phyloP scores from a whole-genome alignment of 2,329 filamentous ascomycete species.

The Thermothelomyces thermophilus region DNA sequence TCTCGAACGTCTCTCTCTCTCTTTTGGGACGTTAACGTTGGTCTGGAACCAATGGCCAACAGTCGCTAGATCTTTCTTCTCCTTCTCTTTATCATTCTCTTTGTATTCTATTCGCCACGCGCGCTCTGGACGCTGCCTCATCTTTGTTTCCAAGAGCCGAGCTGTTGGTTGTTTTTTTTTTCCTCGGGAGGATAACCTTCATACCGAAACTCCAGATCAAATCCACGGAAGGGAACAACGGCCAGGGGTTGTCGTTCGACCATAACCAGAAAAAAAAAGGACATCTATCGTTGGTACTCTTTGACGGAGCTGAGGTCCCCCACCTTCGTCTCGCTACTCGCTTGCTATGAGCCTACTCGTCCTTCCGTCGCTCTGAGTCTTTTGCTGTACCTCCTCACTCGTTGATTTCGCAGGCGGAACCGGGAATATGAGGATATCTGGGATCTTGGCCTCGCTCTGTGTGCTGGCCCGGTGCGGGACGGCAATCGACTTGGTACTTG shows the following conservation, averaged over 20 bases:
- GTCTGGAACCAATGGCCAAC: conserved; percentile 2
- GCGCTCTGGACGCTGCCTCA: background rate
- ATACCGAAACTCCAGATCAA: no score
- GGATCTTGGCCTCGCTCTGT: conserved; percentile 3
- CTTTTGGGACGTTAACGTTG: background rate
- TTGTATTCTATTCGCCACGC: conserved; percentile 8
- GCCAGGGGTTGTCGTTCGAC: no score
- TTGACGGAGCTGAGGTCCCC: no score
- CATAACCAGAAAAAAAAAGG: no score
- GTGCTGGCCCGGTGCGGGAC: conserved; percentile 3
- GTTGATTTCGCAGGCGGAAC: background rate
- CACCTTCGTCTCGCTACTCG: background rate
- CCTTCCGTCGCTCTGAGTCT: background rate
- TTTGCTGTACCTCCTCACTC: background rate
- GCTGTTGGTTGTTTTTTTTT: no score
- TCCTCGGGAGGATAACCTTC: no score
- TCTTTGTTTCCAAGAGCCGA: background rate
- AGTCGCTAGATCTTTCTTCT: conserved; percentile 4
- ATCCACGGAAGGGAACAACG: no score
- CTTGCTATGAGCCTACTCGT: background rate
- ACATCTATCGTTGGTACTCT: no score
- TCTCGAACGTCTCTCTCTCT: no score
- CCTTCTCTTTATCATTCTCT: conserved; percentile 2
- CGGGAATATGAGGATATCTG: conserved; percentile 11
- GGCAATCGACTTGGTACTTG: conserved; percentile 22